phyloP scores from a whole-genome alignment of 768 basidiomycete genomes.

The Lentinula guzmanii region DNA sequence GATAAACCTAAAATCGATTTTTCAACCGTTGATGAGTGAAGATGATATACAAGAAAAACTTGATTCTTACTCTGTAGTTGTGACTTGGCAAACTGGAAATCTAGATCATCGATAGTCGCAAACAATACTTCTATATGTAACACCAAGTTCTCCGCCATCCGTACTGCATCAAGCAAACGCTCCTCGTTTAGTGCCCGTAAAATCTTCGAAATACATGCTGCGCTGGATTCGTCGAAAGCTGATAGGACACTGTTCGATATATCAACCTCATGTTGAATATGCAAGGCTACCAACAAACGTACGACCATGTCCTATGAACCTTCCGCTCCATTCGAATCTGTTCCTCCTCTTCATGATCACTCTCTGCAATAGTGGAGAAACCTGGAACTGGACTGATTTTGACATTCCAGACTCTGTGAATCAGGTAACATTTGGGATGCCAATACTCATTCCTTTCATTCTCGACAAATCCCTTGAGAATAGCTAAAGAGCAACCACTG shows the following conservation, averaged over 20 bases:
- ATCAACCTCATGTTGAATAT: not conserved
- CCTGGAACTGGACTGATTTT: slow-evolving; percentile 68
- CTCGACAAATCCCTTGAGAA: slow-evolving; percentile 98
- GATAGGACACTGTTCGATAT: slow-evolving; percentile 67
- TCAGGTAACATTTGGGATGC: slow-evolving; percentile 99
- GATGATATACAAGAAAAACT: too few species aligned
- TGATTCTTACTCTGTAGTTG: slow-evolving; percentile 72
- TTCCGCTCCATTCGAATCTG: slow-evolving; percentile 91
- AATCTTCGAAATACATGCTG: slow-evolving; percentile 99
- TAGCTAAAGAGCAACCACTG: slow-evolving; percentile 94
- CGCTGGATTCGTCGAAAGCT: slow-evolving; percentile 96
- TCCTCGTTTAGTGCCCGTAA: slow-evolving; percentile 93
- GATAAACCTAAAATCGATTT: slow-evolving; percentile 69
- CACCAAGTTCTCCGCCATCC: slow-evolving; percentile 98
- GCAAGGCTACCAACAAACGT: slow-evolving; percentile 25
- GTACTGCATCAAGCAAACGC: slow-evolving; percentile 92
- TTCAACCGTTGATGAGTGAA: slow-evolving; percentile 8
- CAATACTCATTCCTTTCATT: slow-evolving; percentile 99
- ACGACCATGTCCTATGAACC: slow-evolving; percentile 99
- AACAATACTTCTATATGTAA: slow-evolving; percentile 97
- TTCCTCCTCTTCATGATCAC: slow-evolving; percentile 38
- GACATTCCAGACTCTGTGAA: slow-evolving; percentile 99
- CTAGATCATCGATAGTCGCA: slow-evolving; percentile 93
- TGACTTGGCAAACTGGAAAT: slow-evolving; percentile 74
- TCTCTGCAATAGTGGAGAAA: slow-evolving; percentile 37